These are phyloP conservation scores for Prunus armeniaca DNA, from an alignment of 306 rosid genomes.

Conservation along the genomic window DNA sequence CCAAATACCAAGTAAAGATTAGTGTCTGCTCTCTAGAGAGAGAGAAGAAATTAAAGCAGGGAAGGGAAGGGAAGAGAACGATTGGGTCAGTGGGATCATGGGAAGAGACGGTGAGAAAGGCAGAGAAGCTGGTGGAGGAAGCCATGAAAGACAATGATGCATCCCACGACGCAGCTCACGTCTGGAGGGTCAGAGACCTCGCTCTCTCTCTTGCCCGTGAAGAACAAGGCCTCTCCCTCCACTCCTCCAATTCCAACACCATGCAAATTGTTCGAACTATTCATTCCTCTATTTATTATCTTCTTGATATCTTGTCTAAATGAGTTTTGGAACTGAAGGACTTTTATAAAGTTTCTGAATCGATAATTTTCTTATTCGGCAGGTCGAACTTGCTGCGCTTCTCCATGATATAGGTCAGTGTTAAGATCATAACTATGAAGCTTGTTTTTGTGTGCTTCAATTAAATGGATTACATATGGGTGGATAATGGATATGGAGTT, in stretches of 20 bases:
- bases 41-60: too few species aligned
- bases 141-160: slow-evolving; percentile 76
- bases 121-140: slow-evolving; percentile 65
- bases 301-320: background rate
- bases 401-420: slow-evolving; percentile 78
- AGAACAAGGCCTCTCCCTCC: slow-evolving; percentile 65
- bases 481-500: background rate
- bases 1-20: too few species aligned
- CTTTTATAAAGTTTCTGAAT: background rate
- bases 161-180: slow-evolving; percentile 84
- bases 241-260: slow-evolving; percentile 57
- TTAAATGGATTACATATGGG: background rate
- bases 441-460: background rate
- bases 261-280: slow-evolving; percentile 55
- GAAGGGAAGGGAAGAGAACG: background rate
- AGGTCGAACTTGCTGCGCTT: slow-evolving; percentile 90
- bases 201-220: slow-evolving; percentile 80
- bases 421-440: background rate
- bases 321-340: background rate
- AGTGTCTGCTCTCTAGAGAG: too few species aligned
- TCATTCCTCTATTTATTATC: background rate
- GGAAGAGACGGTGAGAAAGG: slow-evolving; percentile 52
- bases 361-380: slow-evolving; percentile 22
- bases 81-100: slow-evolving; percentile 28
- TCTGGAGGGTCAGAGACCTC: slow-evolving; percentile 80